Conservation (phyloP, 495 filamentous ascomycete genomes). For the Aspergillus conjunctus region DNA sequence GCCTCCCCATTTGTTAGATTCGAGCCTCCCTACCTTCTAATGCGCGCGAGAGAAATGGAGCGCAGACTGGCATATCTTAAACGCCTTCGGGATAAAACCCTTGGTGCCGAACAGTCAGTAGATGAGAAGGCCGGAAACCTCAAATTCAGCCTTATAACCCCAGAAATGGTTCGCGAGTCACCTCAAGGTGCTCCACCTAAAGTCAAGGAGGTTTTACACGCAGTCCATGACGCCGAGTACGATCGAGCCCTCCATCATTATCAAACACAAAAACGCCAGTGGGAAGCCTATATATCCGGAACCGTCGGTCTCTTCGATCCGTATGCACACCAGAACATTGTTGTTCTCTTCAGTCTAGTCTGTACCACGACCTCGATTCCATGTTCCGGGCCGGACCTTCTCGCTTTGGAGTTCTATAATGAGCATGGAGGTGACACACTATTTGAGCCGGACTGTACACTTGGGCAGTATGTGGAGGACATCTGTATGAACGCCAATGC, state of each 20-base stretch:
- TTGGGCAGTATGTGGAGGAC: constrained; percentile 96
- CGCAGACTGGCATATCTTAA: constrained; percentile 77
- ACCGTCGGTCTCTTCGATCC: constrained; percentile 83
- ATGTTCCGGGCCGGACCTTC: constrained; percentile 83
- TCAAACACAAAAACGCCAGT: constrained; percentile 89
- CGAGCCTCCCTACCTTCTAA: constrained; percentile 87
- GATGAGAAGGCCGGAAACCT: constrained; percentile 64
- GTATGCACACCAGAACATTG: constrained; percentile 90
- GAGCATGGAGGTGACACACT: constrained; percentile 67
- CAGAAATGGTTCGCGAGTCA: constrained; percentile 87
- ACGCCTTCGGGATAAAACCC: constrained; percentile 77
- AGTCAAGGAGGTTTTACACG: constrained; percentile 89
- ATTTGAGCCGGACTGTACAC: constrained; percentile 84
- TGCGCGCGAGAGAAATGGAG: constrained; percentile 89
- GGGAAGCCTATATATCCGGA: constrained; percentile 88
- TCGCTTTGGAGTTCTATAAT: constrained; percentile 89
- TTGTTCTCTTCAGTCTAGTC: constrained; percentile 90
- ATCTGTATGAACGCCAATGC: constrained; percentile 74
- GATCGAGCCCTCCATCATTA: constrained; percentile 94
- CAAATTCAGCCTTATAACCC: constrained; percentile 85
- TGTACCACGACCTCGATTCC: constrained; percentile 89
- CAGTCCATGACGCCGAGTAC: constrained; percentile 94
- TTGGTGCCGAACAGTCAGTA: constrained; percentile 49
- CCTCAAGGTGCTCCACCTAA: constrained; percentile 76
- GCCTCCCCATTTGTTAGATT: constrained; percentile 96